Evolutionary conservation across 306 rosid genomes (phyloP).

Genomic region (Dryas drummondii): DNA sequence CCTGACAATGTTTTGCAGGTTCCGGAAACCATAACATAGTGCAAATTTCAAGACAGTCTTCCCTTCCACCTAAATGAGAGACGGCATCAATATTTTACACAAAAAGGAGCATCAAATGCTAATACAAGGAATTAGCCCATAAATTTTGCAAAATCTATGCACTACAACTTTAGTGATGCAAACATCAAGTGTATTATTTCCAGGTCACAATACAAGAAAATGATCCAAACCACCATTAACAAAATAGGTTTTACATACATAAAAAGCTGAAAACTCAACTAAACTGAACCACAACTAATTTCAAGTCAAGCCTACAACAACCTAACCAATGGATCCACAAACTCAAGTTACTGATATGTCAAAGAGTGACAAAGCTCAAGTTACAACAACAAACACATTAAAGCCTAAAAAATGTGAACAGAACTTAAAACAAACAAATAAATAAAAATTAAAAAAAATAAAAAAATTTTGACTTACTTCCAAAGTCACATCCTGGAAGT

Average conservation of each 20-base stretch:
- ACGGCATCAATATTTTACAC: constrained; percentile 4
- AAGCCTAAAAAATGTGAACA: not conserved
- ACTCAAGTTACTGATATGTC: not conserved
- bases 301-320: not conserved
- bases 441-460: not conserved
- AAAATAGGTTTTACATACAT: not conserved
- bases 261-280: not conserved
- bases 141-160: not conserved
- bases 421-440: not conserved
- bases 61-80: constrained; percentile 70
- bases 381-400: constrained; percentile 18
- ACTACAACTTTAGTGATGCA: not conserved
- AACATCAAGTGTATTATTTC: not conserved
- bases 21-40: constrained; percentile 89
- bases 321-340: not conserved
- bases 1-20: constrained; percentile 79
- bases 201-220: not conserved
- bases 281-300: not conserved
- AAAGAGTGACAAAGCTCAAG: not conserved
- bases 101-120: constrained; percentile 18
- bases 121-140: not conserved
- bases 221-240: not conserved
- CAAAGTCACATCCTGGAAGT: constrained; percentile 80
- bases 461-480: constrained; percentile 50
- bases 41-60: constrained; percentile 71